Conservation (phyloP, 805 yeast genomes). For the Saccharomycopsis sp. region DNA sequence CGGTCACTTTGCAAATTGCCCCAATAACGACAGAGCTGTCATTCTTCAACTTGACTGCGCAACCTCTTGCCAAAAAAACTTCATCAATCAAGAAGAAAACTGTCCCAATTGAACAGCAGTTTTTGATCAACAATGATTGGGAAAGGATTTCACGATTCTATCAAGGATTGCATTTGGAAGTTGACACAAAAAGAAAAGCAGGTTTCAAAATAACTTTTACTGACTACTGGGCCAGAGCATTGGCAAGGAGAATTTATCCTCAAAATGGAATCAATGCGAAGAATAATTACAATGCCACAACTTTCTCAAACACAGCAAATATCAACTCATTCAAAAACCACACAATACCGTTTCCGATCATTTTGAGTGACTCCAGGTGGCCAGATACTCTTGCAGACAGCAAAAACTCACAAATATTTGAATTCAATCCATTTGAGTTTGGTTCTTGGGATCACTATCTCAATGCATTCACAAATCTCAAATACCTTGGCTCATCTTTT, state of each 20-base stretch:
- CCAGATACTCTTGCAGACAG: constrained; percentile 29
- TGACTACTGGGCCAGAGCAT: constrained; percentile 62
- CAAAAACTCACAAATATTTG: constrained; percentile 39
- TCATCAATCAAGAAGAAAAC: too few relatives aligned
- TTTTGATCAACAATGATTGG: too few relatives aligned
- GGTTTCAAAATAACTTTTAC: constrained; percentile 54
- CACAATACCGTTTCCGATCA: constrained; percentile 64
- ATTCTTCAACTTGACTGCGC: too few relatives aligned
- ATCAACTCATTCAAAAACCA: constrained; percentile 50
- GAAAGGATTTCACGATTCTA: constrained; percentile 37
- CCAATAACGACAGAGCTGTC: too few relatives aligned
- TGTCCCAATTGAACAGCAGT: too few relatives aligned
- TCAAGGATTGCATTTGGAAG: constrained; percentile 43
- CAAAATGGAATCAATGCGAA: constrained; percentile 35
- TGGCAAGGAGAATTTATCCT: constrained; percentile 42
- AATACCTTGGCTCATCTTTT: constrained; percentile 44
- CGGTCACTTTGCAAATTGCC: too few relatives aligned
- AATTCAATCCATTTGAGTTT: constrained; percentile 57
- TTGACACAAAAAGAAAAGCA: constrained; percentile 39
- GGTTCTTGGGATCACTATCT: constrained; percentile 54
- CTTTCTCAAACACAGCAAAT: constrained; percentile 47
- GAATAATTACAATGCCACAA: constrained; percentile 51
- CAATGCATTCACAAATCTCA: constrained; percentile 39
- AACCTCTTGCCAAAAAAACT: too few relatives aligned
- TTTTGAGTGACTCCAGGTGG: constrained; percentile 43